Base-by-base conservation (phyloP, 1,284 basidiomycete species). In the Boletus smithii region DNA sequence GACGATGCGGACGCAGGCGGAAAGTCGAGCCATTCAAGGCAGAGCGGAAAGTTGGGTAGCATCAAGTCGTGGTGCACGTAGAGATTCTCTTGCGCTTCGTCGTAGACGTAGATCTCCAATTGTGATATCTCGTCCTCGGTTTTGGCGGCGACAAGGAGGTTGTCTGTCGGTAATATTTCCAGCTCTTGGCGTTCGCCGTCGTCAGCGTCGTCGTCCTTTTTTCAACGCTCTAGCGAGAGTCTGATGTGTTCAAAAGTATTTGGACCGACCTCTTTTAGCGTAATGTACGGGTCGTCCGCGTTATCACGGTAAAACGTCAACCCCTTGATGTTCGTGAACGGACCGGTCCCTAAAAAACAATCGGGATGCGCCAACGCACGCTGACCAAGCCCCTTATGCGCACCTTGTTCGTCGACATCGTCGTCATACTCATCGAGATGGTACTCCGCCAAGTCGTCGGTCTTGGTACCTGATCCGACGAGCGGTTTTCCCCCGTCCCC, bases 11-110 rank as follows among this genome's bases (percentile, higher is more conserved):
- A 36, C 53, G 80, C 73, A 17, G 92, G 90, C 10, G 86, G 79
- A 67, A 94, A 98, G 69, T 99, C 92, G 54, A 99, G 85, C 97
- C 97, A 99, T 77, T 99, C 97, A 49, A 99, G 86, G 61, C 95
- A 98, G 50, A 99, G 86, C 4, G 97, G 97, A 73, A 98, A 97
- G 50, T 92, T 90, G 49, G 95, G 95, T 14, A 99, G 81, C 84
- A 99, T 91, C 61, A 98, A 80, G 68, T 99, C 97, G 71, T 99
- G 97, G 67, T 99, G 97, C 23, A 91, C 90, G 66, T 95, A 99
- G 26, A 99, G 80, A 63, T 93, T 94, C 65, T 95, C 92, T 73
- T 91, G 77, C 1, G 81, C 76, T 61, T 97, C 93, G 68, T 95
- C 92, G 70, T 95, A 97, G 54, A 97, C 85, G 70, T 95, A 94